A percentile compares a stretch with the other conserved stretches of the same genome.
Conservation (phyloP, 768 basidiomycete species). For the Zangia roseola region DNA sequence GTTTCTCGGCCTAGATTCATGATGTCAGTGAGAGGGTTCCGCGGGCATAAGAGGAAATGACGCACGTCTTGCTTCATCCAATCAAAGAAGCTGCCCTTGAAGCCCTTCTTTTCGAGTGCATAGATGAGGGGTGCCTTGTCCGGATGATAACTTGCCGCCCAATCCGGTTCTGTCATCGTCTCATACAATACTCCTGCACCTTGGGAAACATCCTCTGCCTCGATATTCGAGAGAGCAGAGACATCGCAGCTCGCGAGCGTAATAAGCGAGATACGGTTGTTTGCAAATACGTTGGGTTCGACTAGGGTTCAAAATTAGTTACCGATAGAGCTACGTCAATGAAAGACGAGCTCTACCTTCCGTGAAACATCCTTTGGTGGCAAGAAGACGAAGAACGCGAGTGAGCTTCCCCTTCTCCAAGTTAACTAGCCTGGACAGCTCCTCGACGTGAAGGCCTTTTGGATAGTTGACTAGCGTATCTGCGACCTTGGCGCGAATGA, state of each 20-base stretch:
- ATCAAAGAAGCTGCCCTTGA: constrained; percentile 21
- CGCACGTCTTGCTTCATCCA: constrained; percentile 24
- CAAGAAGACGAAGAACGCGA: constrained; percentile 31
- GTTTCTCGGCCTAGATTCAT: constrained; percentile 12
- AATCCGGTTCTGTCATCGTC: constrained; percentile 23
- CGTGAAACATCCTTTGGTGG: constrained; percentile 29
- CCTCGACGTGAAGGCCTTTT: constrained; percentile 26
- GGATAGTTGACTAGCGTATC: constrained; percentile 26
- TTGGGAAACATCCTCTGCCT: constrained; percentile 11
- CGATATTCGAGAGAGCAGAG: constrained; percentile 7
- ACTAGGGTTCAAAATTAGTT: constrained; percentile 12
- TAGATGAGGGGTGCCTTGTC: constrained; percentile 23
- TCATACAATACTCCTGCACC: constrained; percentile 23
- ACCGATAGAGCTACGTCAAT: not conserved
- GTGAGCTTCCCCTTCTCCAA: constrained; percentile 29
- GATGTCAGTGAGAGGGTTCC: not conserved
- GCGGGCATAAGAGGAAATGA: not conserved
- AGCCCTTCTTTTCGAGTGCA: constrained; percentile 16
- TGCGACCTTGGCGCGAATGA: constrained; percentile 24
- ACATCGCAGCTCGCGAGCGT: constrained; percentile 16
- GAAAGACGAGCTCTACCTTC: constrained; percentile 20
- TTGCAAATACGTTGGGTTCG: constrained; percentile 29
- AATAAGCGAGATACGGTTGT: constrained; percentile 34
- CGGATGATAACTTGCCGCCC: constrained; percentile 22
- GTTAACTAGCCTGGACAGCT: constrained; percentile 23